phyloP scores from a whole-genome alignment of 2,329 filamentous ascomycete species.

The Didymella lethalis region DNA sequence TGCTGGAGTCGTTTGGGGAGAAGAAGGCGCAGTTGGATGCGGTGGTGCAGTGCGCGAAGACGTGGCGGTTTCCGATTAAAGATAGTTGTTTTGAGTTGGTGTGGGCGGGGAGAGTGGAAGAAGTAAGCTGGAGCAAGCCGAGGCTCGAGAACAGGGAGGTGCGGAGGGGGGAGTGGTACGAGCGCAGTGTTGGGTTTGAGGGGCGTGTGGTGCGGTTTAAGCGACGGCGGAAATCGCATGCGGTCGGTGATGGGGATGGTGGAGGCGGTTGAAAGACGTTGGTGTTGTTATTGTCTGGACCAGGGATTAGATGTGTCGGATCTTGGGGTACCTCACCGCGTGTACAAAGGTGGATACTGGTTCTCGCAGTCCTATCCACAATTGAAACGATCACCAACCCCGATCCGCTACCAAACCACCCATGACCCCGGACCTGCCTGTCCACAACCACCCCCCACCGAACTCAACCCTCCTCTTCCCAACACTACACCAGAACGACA shows the following conservation, averaged over 20 bases:
- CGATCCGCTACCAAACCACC: no score
- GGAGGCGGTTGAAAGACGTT: no score
- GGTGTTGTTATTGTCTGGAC: no score
- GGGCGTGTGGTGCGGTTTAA: background rate
- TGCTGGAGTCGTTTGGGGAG: constrained; percentile 37
- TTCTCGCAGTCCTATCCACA: no score
- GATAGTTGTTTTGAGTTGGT: constrained; percentile 23
- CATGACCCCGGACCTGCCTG: no score
- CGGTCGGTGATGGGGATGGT: background rate
- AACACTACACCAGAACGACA: no score
- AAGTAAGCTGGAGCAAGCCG: constrained; percentile 21
- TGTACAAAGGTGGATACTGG: no score
- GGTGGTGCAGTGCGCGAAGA: constrained; percentile 40
- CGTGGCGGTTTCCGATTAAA: constrained; percentile 38
- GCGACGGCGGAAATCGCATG: background rate
- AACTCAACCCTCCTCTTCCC: no score
- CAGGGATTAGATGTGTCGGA: no score
- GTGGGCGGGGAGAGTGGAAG: constrained; percentile 37
- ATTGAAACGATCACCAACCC: no score
- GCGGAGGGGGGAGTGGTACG: background rate
- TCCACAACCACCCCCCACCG: no score
- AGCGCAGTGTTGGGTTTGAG: background rate
- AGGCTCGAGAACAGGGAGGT: background rate
- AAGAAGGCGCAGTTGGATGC: constrained; percentile 38
- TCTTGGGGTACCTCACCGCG: no score